Conservation (phyloP, 2,329 filamentous ascomycete species). For the Nemania sp. region DNA sequence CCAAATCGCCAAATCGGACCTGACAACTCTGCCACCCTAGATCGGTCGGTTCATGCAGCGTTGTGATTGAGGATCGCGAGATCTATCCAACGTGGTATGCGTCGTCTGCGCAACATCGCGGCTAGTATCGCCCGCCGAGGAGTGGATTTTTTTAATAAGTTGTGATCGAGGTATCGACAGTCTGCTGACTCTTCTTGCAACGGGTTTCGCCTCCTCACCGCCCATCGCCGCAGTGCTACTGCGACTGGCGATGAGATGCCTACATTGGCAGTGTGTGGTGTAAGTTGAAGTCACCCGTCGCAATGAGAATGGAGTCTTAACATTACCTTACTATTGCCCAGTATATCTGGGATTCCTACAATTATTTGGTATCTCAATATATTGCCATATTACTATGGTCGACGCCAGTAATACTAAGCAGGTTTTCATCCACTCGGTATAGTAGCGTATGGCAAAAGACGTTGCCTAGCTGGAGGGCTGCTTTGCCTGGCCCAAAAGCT, state of each 20-base stretch:
- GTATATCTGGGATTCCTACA: background rate
- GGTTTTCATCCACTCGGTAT: too few relatives aligned
- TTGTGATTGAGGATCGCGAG: conserved; percentile 21
- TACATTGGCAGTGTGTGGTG: too few relatives aligned
- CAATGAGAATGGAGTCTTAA: conserved; percentile 2
- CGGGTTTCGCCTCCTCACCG: conserved; percentile 14
- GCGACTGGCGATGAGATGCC: background rate
- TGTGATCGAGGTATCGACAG: background rate
- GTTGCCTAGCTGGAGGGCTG: too few relatives aligned
- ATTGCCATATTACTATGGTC: too few relatives aligned
- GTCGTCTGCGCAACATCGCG: conserved; percentile 16
- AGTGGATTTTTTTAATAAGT: background rate
- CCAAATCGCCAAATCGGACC: conserved; percentile 5
- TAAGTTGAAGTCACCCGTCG: conserved; percentile 1
- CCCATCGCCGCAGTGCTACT: conserved; percentile 12
- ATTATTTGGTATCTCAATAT: background rate
- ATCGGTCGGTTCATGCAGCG: conserved; percentile 25
- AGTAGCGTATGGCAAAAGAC: too few relatives aligned
- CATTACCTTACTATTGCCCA: background rate
- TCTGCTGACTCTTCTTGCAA: conserved; percentile 11
- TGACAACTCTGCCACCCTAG: conserved; percentile 12
- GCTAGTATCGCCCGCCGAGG: conserved; percentile 6
- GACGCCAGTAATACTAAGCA: too few relatives aligned
- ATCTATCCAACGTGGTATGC: conserved; percentile 20
- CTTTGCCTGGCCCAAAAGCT: too few relatives aligned